These are phyloP conservation scores for Microcyclospora pomicola DNA, from an alignment of 2,329 filamentous ascomycete species.

Conservation along the genomic window DNA sequence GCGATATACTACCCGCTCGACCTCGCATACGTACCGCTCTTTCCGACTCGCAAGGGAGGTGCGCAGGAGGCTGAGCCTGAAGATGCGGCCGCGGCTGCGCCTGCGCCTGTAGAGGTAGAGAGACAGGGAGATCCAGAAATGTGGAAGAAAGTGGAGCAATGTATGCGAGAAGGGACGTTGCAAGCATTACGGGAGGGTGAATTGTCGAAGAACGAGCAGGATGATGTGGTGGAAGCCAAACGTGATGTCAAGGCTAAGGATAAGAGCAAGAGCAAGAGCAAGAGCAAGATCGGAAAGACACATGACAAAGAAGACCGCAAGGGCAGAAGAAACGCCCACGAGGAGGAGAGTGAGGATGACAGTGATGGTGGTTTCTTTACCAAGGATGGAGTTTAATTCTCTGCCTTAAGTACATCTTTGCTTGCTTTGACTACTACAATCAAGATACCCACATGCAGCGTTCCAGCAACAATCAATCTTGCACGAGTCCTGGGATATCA, in stretches of 20 bases:
- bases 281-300: neutral
- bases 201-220: conserved; percentile 9
- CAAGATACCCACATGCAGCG: too few species aligned
- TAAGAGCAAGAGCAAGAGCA: neutral
- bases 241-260: conserved; percentile 1
- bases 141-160: conserved; percentile 53
- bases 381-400: too few species aligned
- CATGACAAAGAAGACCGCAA: conserved; percentile 1
- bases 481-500: neutral
- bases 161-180: conserved; percentile 45
- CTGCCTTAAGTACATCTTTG: too few species aligned
- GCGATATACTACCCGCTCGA: conserved; percentile 57
- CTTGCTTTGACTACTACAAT: too few species aligned
- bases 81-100: conserved; percentile 30
- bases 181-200: conserved; percentile 43
- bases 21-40: conserved; percentile 54
- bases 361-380: conserved; percentile 24
- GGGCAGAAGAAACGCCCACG: conserved; percentile 3
- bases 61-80: conserved; percentile 21
- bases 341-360: conserved; percentile 18
- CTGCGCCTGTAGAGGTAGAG: conserved; percentile 28
- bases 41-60: conserved; percentile 19
- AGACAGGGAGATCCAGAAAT: conserved; percentile 40
- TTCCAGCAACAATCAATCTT: neutral
- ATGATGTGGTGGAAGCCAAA: conserved; percentile 3